Evolutionary conservation across 2,329 filamentous ascomycete genomes (phyloP), one percentile per base, ranked within the genome.

Genomic region (Cordyceps javanica): DNA sequence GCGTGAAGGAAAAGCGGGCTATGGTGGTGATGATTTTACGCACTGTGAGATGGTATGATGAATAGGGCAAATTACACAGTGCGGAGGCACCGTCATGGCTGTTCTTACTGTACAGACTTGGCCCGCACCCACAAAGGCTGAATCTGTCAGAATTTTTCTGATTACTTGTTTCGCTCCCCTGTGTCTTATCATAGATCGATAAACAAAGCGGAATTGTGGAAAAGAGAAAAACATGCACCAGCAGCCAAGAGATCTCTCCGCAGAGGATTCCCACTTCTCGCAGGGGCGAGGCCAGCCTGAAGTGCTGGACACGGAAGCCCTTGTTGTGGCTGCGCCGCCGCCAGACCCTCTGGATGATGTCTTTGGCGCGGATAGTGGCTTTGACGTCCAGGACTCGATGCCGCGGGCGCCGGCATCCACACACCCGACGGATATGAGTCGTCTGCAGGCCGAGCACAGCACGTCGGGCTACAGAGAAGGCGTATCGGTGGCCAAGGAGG

Each of bases 401-500:
- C 58, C 60, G 26, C 58, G 60, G 28, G 59, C 48, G 6, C 59
- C 60, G 28, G 49, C 59, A 42, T 45, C 59, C n/a, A 41, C 62
- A 53, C 76, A 82, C 55, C 77, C 75, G 32, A 82, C 77, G 67
- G 91, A 96, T 65, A 81, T 94, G 52, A 84, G 82, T 21, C 85
- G 88, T 25, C 80, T 96, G 16, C 85, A 88, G 65, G 81, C 83
- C 42, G 86, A 89, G 57, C 91, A 96, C 70, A 82, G 85, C 54
- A 97, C 89, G 8, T 86, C 89, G 39, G 94, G 94, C 21, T 97
- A 97, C 73, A 87, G 93, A 59, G 92, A 97, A 66, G 94, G 93
- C 45, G 82, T 97, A 55, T 81, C 87, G 0, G 77, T 76, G 3
- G 89, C 88, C 32, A 97, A 97, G 70, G 82, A 82, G 26, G 74